A percentile compares a stretch with the other conserved stretches of the same genome.
Evolutionary conservation across 2,329 filamentous ascomycete genomes (phyloP).

Genomic region (Xylariaceae sp.): DNA sequence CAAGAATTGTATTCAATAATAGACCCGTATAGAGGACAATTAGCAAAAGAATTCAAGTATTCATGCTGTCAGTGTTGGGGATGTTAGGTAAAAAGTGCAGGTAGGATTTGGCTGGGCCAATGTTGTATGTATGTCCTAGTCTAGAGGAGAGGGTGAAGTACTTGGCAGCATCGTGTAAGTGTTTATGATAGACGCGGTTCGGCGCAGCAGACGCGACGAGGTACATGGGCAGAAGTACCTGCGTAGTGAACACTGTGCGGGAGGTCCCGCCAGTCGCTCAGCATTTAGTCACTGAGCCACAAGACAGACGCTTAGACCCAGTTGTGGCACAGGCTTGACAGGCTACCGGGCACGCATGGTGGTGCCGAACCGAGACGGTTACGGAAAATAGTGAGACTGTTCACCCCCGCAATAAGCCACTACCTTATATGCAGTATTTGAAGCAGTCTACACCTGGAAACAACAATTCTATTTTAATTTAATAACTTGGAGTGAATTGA

Average conservation of each 20-base stretch:
- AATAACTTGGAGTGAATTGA: too few relatives aligned
- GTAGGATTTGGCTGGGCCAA: conserved; percentile 4
- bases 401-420: too few relatives aligned
- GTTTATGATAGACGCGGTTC: conserved; percentile 33
- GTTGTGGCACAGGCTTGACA: conserved; percentile 1
- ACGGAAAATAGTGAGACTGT: too few relatives aligned
- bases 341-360: too few relatives aligned
- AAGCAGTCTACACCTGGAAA: too few relatives aligned
- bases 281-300: too few relatives aligned
- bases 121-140: conserved; percentile 12
- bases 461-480: too few relatives aligned
- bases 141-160: conserved; percentile 15
- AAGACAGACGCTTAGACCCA: too few relatives aligned
- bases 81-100: conserved; percentile 18
- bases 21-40: conserved; percentile 16
- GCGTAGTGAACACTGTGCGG: conserved; percentile 23
- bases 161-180: conserved; percentile 26
- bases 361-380: too few relatives aligned
- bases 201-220: conserved; percentile 28
- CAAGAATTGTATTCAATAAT: not conserved
- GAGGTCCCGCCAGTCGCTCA: conserved; percentile 4
- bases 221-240: conserved; percentile 5
- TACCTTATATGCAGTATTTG: too few relatives aligned
- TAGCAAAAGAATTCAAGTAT: conserved; percentile 17
- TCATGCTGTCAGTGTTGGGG: conserved; percentile 26